Conservation (phyloP, 192 early-diverging fungal genomes). For the Backusella psychrophila region DNA sequence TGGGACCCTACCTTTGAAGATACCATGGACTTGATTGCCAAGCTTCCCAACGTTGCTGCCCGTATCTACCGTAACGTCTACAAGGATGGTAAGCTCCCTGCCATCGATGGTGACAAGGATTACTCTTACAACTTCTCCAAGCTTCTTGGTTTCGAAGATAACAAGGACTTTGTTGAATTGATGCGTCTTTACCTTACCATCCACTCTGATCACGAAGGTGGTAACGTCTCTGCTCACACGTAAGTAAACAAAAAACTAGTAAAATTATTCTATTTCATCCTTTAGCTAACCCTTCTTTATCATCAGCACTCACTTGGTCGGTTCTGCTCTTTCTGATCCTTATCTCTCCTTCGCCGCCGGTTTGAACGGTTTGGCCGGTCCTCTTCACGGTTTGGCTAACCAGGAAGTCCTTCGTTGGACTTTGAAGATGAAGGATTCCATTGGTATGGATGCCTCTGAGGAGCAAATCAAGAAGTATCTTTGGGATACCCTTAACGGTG, state of each 20-base stretch:
- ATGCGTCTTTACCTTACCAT: slow-evolving; percentile 99
- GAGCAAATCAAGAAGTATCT: slow-evolving; percentile 95
- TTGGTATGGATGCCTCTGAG: slow-evolving; percentile 86
- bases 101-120: slow-evolving; percentile 87
- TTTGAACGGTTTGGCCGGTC: slow-evolving; percentile 96
- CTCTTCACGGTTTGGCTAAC: slow-evolving; percentile 99
- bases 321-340: slow-evolving; percentile 96
- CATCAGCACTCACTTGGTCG: slow-evolving; percentile 69
- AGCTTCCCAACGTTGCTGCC: slow-evolving; percentile 93
- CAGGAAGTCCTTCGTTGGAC: slow-evolving; percentile 99
- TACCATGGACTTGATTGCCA: slow-evolving; percentile 97
- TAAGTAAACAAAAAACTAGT: slow-evolving; percentile 21
- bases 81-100: slow-evolving; percentile 91
- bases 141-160: slow-evolving; percentile 87
- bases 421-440: slow-evolving; percentile 85
- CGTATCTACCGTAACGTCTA: slow-evolving; percentile 99
- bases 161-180: slow-evolving; percentile 91
- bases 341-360: slow-evolving; percentile 97
- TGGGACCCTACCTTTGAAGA: slow-evolving; percentile 97
- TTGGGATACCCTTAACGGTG: slow-evolving; percentile 92
- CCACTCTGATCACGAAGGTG: slow-evolving; percentile 99
- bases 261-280: not conserved
- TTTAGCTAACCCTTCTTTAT: not conserved
- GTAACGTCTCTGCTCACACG: slow-evolving; percentile 99
- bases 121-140: slow-evolving; percentile 95